Base-by-base conservation (phyloP, 495 filamentous ascomycete genomes). In the Tuber magnatum region DNA sequence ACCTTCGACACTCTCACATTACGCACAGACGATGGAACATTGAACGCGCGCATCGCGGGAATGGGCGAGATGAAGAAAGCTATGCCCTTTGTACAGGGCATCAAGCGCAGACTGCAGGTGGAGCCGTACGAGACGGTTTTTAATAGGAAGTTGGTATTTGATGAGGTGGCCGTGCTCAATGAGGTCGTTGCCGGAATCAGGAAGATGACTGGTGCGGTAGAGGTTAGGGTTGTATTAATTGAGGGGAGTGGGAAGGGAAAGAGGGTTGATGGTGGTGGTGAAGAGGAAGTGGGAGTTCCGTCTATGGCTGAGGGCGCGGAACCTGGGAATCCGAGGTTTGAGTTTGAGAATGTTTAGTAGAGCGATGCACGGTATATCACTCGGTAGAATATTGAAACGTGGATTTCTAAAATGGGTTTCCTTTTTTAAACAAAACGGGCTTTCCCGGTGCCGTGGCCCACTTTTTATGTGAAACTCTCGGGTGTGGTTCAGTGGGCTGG, bases 11-110 rank as follows among this genome's bases (percentile, higher is more conserved):
- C 83, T 48, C 75, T 88, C 61, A 88, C 81, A 75, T 76, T 92
- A 75, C 83, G 82, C 38, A 82, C 91, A 78, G 89, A 96, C 77
- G 93, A 97, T 81, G 96, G 95, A 86, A 88, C 88, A 73, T 85
- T 97, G 32, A 92, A 88, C 80, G 88, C 88, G 71, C 88, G 90
- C 80, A 88, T 94, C 35, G 88, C 87, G 80, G 94, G 94, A 85
- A 88, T 95, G 81, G 87, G 88, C 41, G 94, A 97, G 84, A 92
- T 92, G 88, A 99, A 99, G 89, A 93, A 94, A 84, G 94, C 93
- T 40, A 98, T 98, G 95, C 96, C 96, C 8, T 99, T 97, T 81
- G 90, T 98, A 7, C 93, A 98, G 84, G 84, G 81, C 1, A 84
- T 99, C 71, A 97, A 97, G 90, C 91, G 88, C 80, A 88, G 92